phyloP scores from a whole-genome alignment of 345 rosid species.

The Nephelium lappaceum region DNA sequence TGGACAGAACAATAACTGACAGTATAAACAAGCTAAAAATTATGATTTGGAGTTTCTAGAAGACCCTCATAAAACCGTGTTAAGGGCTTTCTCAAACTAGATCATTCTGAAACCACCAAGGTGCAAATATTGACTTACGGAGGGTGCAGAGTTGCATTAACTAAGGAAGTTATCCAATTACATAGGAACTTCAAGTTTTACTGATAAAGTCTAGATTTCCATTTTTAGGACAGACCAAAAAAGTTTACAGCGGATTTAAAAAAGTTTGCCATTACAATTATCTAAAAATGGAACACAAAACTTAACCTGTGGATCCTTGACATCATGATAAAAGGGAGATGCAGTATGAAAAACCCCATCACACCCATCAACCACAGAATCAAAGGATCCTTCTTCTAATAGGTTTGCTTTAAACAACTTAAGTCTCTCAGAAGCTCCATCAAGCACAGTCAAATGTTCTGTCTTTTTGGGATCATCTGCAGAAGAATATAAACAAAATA shows the following conservation, averaged over 20 bases:
- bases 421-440: conserved; percentile 82
- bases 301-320: conserved; percentile 83
- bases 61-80: neutral
- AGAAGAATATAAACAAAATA: neutral
- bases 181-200: neutral
- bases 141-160: neutral
- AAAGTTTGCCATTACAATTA: neutral
- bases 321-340: conserved; percentile 75
- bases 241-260: neutral
- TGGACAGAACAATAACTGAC: neutral
- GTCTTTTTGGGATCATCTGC: conserved; percentile 78
- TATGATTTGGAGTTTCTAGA: neutral
- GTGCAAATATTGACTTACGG: too few relatives aligned
- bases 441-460: conserved; percentile 58
- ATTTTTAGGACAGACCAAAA: neutral
- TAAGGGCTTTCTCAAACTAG: neutral
- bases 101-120: neutral
- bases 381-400: conserved; percentile 77
- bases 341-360: conserved; percentile 89
- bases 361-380: conserved; percentile 67
- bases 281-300: neutral
- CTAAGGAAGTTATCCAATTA: neutral
- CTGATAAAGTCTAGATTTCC: neutral
- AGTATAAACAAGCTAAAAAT: neutral
- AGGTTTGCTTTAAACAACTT: conserved; percentile 73